Evolutionary conservation across 2,329 filamentous ascomycete genomes (phyloP).

Genomic region (Colletotrichum sp.): DNA sequence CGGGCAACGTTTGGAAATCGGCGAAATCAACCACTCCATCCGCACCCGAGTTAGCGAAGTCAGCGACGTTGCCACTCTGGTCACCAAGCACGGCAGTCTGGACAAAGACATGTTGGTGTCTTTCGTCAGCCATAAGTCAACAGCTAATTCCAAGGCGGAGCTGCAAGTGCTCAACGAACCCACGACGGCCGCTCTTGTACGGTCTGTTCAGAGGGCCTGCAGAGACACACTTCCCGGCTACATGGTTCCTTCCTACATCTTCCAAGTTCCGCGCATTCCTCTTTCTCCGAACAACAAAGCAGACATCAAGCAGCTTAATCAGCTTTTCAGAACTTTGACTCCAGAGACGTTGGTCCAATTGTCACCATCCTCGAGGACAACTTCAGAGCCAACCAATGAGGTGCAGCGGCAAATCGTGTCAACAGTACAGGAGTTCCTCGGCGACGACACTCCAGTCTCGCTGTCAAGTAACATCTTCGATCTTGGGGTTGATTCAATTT

Average conservation of each 20-base stretch:
- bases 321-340: slow-evolving; percentile 67
- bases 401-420: slow-evolving; percentile 54
- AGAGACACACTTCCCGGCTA: slow-evolving; percentile 75
- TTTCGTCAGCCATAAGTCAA: slow-evolving; percentile 61
- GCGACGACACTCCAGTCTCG: slow-evolving; percentile 47
- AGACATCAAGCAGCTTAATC: slow-evolving; percentile 72
- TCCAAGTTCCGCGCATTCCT: slow-evolving; percentile 74
- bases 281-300: slow-evolving; percentile 91
- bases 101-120: slow-evolving; percentile 85
- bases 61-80: slow-evolving; percentile 76
- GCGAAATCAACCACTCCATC: slow-evolving; percentile 88
- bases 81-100: slow-evolving; percentile 71
- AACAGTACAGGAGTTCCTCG: slow-evolving; percentile 59
- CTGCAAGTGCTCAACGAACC: slow-evolving; percentile 27
- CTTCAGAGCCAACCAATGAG: slow-evolving; percentile 30
- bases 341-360: slow-evolving; percentile 66
- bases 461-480: slow-evolving; percentile 77
- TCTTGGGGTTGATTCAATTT: slow-evolving; percentile 87
- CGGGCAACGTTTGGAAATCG: slow-evolving; percentile 87
- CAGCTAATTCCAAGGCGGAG: background rate
- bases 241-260: slow-evolving; percentile 88
- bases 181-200: slow-evolving; percentile 24
- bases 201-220: slow-evolving; percentile 55
- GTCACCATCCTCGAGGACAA: slow-evolving; percentile 28
- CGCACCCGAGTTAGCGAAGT: slow-evolving; percentile 62